Evolutionary conservation across 208 protist species (phyloP).

Genomic region (Trypanosoma lewisi): DNA sequence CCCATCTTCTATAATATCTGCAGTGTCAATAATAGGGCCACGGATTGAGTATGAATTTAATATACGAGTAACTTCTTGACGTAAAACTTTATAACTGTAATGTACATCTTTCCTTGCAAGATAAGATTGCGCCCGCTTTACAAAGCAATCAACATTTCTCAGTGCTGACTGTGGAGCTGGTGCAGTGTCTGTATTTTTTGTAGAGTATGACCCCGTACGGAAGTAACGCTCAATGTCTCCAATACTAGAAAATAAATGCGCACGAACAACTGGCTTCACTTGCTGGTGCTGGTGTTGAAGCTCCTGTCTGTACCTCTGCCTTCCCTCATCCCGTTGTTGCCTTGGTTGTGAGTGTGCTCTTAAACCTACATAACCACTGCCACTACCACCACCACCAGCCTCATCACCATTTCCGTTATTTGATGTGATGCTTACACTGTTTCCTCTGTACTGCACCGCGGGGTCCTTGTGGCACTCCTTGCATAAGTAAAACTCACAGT

Average conservation of each 20-base stretch:
- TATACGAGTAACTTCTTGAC: background rate
- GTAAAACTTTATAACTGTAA: background rate
- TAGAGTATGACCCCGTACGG: slow-evolving; percentile 67
- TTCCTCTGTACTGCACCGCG: background rate
- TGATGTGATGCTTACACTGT: background rate
- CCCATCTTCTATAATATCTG: background rate
- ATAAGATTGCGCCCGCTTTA: slow-evolving; percentile 41
- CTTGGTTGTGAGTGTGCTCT: background rate
- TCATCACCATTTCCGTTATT: slow-evolving; percentile 1
- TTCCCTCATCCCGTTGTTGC: background rate
- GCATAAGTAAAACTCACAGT: slow-evolving; percentile 66
- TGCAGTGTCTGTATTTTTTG: slow-evolving; percentile 62
- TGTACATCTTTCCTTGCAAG: slow-evolving; percentile 35
- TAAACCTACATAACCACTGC: background rate
- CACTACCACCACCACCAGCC: background rate
- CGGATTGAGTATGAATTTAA: slow-evolving; percentile 12
- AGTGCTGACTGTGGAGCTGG: slow-evolving; percentile 66
- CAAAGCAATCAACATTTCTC: slow-evolving; percentile 52
- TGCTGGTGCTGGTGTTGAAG: background rate
- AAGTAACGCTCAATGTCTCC: slow-evolving; percentile 86
- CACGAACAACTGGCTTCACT: slow-evolving; percentile 12
- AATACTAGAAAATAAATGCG: slow-evolving; percentile 66
- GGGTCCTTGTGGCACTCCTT: slow-evolving; percentile 34
- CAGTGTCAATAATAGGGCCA: background rate
- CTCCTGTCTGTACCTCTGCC: background rate